These are phyloP conservation scores for Flammula alnicola DNA, from an alignment of 1,284 basidiomycete species.

Conservation along the genomic window DNA sequence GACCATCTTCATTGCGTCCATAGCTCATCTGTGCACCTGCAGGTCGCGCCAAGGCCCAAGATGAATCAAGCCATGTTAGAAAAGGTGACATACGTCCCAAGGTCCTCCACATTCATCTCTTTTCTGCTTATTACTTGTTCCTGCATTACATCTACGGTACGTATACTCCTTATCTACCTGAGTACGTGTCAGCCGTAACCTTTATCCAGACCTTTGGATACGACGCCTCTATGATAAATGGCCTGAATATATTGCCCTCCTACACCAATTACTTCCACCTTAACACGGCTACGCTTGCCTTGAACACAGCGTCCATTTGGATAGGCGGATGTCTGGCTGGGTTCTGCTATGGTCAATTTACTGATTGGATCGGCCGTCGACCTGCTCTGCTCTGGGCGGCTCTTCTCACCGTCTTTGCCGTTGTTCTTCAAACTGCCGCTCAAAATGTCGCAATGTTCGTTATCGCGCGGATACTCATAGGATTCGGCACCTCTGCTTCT, in stretches of 20 bases:
- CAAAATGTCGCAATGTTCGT: slow-evolving; percentile 23
- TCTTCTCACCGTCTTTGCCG: slow-evolving; percentile 18
- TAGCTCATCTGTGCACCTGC: too few species aligned
- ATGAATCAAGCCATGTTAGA: slow-evolving; percentile 11
- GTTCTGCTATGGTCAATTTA: slow-evolving; percentile 16
- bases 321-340: slow-evolving; percentile 20
- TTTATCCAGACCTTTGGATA: slow-evolving; percentile 20
- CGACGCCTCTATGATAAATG: slow-evolving; percentile 24
- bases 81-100: slow-evolving; percentile 9
- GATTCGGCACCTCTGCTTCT: slow-evolving; percentile 20
- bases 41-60: too few species aligned
- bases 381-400: slow-evolving; percentile 20
- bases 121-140: slow-evolving; percentile 18
- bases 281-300: slow-evolving; percentile 11
- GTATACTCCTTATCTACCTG: neutral
- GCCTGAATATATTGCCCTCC: slow-evolving; percentile 21
- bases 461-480: slow-evolving; percentile 16
- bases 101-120: slow-evolving; percentile 15
- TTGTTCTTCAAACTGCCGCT: slow-evolving; percentile 20
- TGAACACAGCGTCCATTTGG: slow-evolving; percentile 23
- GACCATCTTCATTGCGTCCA: too few species aligned
- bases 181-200: neutral
- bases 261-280: slow-evolving; percentile 21
- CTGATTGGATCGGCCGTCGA: slow-evolving; percentile 16
- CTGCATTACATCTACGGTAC: slow-evolving; percentile 21